Conservation (phyloP, 1,139 yeast genomes). For the Geotrichum restrictum region DNA sequence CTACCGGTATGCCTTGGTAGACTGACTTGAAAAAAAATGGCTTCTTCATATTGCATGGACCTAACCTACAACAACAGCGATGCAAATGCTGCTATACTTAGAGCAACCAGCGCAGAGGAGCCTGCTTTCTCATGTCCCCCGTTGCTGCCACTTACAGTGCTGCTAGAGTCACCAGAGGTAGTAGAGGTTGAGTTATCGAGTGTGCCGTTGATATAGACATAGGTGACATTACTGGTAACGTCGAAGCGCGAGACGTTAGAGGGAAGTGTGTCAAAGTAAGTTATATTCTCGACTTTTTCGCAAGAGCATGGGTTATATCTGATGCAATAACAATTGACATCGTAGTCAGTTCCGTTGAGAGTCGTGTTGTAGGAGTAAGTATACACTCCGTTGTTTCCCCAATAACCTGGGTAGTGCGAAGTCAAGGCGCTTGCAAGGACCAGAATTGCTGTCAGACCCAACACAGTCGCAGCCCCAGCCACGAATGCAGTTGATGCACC, state of each 20-base stretch:
- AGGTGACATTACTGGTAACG: conserved; percentile 10
- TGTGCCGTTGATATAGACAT: conserved; percentile 28
- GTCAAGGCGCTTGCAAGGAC: conserved; percentile 16
- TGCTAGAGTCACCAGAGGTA: background rate
- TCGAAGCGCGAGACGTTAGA: conserved; percentile 17
- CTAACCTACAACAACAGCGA: background rate
- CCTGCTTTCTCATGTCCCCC: background rate
- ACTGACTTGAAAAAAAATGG: too few species aligned
- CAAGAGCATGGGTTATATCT: conserved; percentile 29
- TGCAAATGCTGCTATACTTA: conserved; percentile 7
- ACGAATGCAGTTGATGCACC: conserved; percentile 27
- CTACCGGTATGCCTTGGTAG: too few species aligned
- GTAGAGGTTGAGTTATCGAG: conserved; percentile 19
- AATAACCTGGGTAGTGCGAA: conserved; percentile 27
- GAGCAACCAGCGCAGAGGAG: conserved; percentile 5
- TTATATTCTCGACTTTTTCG: conserved; percentile 22
- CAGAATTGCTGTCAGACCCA: conserved; percentile 24
- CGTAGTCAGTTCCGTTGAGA: conserved; percentile 26
- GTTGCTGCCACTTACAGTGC: background rate
- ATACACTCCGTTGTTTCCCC: conserved; percentile 28
- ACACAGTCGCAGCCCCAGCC: conserved; percentile 29
- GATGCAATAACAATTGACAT: conserved; percentile 29
- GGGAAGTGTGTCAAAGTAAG: conserved; percentile 26
- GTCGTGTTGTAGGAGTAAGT: conserved; percentile 26
- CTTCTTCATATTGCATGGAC: too few species aligned